Evolutionary conservation across 306 rosid genomes (phyloP).

Genomic region (Delonix regia): DNA sequence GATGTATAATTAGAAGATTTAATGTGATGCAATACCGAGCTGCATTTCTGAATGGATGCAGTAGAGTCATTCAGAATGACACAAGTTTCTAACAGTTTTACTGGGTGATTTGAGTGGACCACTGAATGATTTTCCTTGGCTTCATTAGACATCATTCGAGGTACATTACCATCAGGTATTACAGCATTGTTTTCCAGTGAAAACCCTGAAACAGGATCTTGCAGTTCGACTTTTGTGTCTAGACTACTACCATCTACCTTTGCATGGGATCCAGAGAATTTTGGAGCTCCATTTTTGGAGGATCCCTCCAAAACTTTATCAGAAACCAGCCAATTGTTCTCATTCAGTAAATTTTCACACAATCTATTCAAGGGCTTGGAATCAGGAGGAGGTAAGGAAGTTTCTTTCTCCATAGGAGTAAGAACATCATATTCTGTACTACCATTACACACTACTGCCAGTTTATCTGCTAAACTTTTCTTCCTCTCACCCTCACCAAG

Average conservation of each 20-base stretch:
- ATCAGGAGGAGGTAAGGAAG: constrained; percentile 33
- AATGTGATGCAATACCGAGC: constrained; percentile 44
- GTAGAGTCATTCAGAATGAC: constrained; percentile 37
- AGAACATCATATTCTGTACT: constrained; percentile 47
- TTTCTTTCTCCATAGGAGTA: constrained; percentile 40
- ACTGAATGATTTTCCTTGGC: constrained; percentile 36
- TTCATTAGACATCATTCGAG: constrained; percentile 34
- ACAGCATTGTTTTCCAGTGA: constrained; percentile 37
- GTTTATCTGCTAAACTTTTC: constrained; percentile 37
- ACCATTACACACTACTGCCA: constrained; percentile 32
- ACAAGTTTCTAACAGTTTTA: constrained; percentile 30
- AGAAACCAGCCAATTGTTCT: constrained; percentile 24
- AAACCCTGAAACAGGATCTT: constrained; percentile 41
- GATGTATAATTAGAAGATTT: constrained; percentile 24
- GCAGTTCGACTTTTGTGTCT: constrained; percentile 39
- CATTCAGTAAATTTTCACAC: constrained; percentile 37
- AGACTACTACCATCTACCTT: constrained; percentile 42
- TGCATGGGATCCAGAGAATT: constrained; percentile 20
- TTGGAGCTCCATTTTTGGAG: constrained; percentile 20
- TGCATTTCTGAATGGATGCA: constrained; percentile 44
- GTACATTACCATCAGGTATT: constrained; percentile 27
- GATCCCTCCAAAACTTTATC: constrained; percentile 28
- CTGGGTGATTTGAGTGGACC: constrained; percentile 41
- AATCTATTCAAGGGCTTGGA: constrained; percentile 44
- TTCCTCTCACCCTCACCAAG: constrained; percentile 36